Evolutionary conservation across 805 yeast species (phyloP).

Genomic region (Jamesozyma rosinii): DNA sequence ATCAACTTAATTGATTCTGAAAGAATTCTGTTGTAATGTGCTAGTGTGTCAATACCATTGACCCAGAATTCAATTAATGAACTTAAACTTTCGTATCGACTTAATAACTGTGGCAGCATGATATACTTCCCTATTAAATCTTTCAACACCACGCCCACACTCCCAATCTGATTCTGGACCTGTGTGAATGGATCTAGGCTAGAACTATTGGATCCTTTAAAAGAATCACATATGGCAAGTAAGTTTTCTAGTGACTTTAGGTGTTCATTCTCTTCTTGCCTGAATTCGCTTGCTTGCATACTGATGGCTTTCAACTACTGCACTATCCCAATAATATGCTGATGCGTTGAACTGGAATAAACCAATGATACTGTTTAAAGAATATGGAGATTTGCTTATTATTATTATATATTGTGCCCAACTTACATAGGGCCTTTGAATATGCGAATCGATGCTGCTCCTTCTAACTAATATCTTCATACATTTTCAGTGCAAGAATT

Average conservation of each 20-base stretch:
- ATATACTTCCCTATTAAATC: background rate
- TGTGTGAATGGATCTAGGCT: background rate
- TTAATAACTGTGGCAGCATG: background rate
- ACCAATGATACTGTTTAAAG: too few species aligned
- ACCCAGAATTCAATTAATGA: background rate
- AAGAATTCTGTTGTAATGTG: slow-evolving; percentile 3
- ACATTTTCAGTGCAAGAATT: too few species aligned
- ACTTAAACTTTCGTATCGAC: background rate
- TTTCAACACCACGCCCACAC: background rate
- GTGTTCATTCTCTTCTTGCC: slow-evolving; percentile 1
- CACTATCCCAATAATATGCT: too few species aligned
- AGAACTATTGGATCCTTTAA: background rate
- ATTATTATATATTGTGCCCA: too few species aligned
- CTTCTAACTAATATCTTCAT: too few species aligned
- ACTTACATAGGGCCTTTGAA: too few species aligned
- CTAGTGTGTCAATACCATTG: background rate
- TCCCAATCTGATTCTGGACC: background rate
- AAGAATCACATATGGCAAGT: background rate
- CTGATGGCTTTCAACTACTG: too few species aligned
- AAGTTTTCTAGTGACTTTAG: background rate
- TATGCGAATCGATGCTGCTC: too few species aligned
- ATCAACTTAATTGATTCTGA: slow-evolving; percentile 10
- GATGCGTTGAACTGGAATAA: too few species aligned
- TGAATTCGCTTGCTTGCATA: background rate
- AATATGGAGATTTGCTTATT: too few species aligned